These are phyloP conservation scores for Solanum chacoense DNA, from an alignment of 305 asterid genomes.

Conservation along the genomic window DNA sequence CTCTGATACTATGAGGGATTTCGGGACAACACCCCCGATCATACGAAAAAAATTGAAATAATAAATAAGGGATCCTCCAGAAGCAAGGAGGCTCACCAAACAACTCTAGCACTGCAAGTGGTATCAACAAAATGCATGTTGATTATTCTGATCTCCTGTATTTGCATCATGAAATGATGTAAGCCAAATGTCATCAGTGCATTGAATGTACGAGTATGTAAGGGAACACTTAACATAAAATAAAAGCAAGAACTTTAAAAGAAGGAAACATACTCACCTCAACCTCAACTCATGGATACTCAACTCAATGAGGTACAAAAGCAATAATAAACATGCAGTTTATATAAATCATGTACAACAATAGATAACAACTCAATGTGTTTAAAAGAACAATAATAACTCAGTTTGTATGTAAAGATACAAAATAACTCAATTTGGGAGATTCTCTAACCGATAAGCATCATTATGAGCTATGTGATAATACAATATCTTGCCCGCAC, in stretches of 20 bases:
- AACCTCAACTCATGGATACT: background rate
- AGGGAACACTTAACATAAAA: background rate
- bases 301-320: background rate
- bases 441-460: background rate
- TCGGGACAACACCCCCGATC: background rate
- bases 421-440: background rate
- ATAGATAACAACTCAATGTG: background rate
- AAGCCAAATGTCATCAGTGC: background rate
- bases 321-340: background rate
- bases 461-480: background rate
- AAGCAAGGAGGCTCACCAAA: background rate
- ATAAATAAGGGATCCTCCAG: background rate
- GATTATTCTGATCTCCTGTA: too few species aligned
- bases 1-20: background rate
- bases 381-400: too few species aligned
- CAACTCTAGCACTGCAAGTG: background rate
- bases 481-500: background rate
- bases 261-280: background rate
- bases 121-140: too few species aligned
- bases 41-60: background rate
- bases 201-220: background rate
- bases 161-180: background rate
- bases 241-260: background rate
- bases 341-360: background rate
- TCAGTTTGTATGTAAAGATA: background rate